Base-by-base conservation (phyloP, 768 basidiomycete species). In the Agrocybe pediades region DNA sequence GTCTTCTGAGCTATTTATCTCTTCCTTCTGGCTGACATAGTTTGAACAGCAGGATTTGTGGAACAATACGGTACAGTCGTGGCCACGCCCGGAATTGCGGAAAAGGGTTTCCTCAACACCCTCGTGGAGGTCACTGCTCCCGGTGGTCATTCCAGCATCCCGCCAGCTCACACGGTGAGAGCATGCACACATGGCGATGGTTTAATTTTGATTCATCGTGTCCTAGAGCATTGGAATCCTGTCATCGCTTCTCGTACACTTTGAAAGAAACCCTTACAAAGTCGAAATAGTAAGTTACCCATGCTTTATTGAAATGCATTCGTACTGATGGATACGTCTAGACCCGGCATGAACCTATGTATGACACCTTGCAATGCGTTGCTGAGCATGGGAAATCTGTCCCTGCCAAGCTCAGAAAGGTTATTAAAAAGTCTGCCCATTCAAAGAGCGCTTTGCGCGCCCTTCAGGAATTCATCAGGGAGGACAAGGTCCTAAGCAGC, bases 81-180 rank as follows among this genome's bases (percentile, higher is more conserved):
- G 50, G 86, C 88, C 2, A 70, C 71, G 0, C 86, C 85, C 8
- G 87, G 76, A 2, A 79, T 89, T 21, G 82, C 83, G 0, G 90
- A 92, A 71, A 92, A 90, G 65, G 92, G 92, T 6, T 83, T 77
- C 51, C 41, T 87, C 8, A 77, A 90, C 62, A 78, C 85, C 16
- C 72, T 68, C 30, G 74, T 93, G n/a, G 79, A 85, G 51, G 83
- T 95, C 7, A 70, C 78, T 13, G 74, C 86, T 0, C 75, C 85
- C 0, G 93, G 94, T 5, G 94, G 94, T 0, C 95, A 95, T 68
- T 94, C 92, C 0, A 90, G 87, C 61, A 72, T 93, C 13, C 95
- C 95, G 15, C 91, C 90, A 15, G 62, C 71, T 2, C 92, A 97
- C 59, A 96, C 93, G 2, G 88, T 84, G 64, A 59, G 76, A 58